phyloP scores from a whole-genome alignment of 139 green algal species.

The Tetradesmus lagerheimii region DNA sequence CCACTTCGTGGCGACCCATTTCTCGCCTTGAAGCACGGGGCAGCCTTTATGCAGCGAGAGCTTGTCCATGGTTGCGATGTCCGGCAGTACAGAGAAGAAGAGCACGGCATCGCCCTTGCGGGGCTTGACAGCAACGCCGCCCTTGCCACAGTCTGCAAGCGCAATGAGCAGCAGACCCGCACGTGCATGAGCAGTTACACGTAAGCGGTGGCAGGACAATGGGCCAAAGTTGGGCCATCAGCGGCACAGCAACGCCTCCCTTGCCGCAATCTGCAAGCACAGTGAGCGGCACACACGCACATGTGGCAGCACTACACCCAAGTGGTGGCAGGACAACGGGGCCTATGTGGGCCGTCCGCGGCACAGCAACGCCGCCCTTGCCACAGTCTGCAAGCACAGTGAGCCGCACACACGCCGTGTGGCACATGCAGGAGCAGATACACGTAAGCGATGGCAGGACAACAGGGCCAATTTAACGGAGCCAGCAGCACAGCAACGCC shows the following conservation, averaged over 20 bases:
- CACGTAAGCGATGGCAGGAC: no score
- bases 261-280: not conserved
- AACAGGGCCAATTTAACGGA: no score
- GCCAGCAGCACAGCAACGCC: no score
- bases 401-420: no score
- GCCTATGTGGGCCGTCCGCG: not conserved
- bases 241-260: no score
- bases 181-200: no score
- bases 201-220: no score
- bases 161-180: no score
- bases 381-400: not conserved
- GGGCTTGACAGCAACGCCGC: not conserved
- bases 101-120: slow-evolving; percentile 27
- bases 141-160: not conserved
- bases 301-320: no score
- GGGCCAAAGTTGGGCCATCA: no score
- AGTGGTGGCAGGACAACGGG: not conserved
- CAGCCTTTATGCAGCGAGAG: not conserved
- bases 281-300: not conserved
- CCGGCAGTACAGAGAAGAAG: not conserved
- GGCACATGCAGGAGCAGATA: no score
- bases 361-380: not conserved
- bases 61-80: not conserved
- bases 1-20: slow-evolving; percentile 21
- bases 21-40: slow-evolving; percentile 9